Percentiles rank a stretch among this genome's conserved stretches.
phyloP scores from a whole-genome alignment of 176 grass and related monocot genomes.

The Phoenix roebelenii region DNA sequence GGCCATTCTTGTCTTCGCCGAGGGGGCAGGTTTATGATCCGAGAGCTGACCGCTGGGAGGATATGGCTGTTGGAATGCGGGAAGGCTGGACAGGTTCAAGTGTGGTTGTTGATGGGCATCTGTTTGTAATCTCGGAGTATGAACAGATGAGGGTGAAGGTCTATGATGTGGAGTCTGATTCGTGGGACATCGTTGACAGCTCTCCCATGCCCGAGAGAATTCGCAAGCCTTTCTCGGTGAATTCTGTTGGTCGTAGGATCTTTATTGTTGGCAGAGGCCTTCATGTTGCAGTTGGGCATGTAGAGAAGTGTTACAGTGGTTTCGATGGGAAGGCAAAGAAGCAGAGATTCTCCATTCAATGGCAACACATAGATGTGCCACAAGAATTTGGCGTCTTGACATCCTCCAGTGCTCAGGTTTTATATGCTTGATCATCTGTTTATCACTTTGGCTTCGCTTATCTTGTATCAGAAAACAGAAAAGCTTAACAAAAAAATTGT shows the following conservation, averaged over 20 bases:
- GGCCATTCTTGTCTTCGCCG: conserved; percentile 79
- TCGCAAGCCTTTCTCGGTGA: conserved; percentile 65
- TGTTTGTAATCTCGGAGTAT: conserved; percentile 84
- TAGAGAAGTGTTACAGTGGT: conserved; percentile 15
- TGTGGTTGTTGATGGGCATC: conserved; percentile 29
- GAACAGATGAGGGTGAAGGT: conserved; percentile 81
- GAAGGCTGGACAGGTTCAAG: conserved; percentile 83
- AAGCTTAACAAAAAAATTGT: too few relatives aligned
- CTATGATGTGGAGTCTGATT: conserved; percentile 52
- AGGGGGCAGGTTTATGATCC: conserved; percentile 78
- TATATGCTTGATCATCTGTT: conserved; percentile 42
- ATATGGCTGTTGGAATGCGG: conserved; percentile 72
- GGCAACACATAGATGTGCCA: conserved; percentile 65
- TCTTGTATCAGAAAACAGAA: too few relatives aligned
- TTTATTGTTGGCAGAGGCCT: conserved; percentile 62
- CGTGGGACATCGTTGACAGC: conserved; percentile 55
- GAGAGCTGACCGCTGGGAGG: conserved; percentile 44
- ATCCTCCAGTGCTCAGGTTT: conserved; percentile 72
- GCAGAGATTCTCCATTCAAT: conserved; percentile 11
- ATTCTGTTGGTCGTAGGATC: conserved; percentile 46
- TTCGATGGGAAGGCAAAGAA: background rate
- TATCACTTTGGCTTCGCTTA: too few relatives aligned
- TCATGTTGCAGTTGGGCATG: conserved; percentile 54
- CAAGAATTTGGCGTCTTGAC: conserved; percentile 53
- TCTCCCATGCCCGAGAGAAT: conserved; percentile 55